phyloP scores from a whole-genome alignment of 306 rosid genomes.

The Quercus glauca region DNA sequence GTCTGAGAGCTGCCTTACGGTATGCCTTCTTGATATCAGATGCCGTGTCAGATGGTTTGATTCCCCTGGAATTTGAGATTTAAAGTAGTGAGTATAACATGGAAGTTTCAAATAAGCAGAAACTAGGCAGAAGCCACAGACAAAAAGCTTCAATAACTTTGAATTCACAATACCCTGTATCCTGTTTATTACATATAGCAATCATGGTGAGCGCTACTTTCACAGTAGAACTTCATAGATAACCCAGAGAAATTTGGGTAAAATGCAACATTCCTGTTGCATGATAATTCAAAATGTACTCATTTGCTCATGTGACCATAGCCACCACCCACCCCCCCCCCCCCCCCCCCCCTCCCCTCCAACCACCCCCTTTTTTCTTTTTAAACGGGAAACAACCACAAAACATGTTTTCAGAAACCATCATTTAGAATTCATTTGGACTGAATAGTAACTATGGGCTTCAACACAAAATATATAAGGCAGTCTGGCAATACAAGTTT shows the following conservation, averaged over 20 bases:
- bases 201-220: not conserved
- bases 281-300: not conserved
- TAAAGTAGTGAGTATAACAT: conserved; percentile 9
- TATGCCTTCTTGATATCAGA: conserved; percentile 68
- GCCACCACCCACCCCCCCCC: not conserved
- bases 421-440: not conserved
- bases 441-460: not conserved
- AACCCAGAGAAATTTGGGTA: not conserved
- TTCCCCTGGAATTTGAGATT: conserved; percentile 47
- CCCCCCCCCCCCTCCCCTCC: not conserved
- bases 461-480: conserved; percentile 5
- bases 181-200: not conserved
- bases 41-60: conserved; percentile 44
- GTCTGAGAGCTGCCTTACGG: conserved; percentile 75
- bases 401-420: not conserved
- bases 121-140: conserved; percentile 10
- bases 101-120: conserved; percentile 15
- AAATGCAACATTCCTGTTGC: not conserved
- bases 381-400: not conserved
- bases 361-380: not conserved
- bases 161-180: not conserved
- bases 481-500: not conserved
- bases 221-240: not conserved
- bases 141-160: not conserved
- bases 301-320: not conserved